Evolutionary conservation across 345 rosid species (phyloP).

Genomic region (Pugionium dolabratum): DNA sequence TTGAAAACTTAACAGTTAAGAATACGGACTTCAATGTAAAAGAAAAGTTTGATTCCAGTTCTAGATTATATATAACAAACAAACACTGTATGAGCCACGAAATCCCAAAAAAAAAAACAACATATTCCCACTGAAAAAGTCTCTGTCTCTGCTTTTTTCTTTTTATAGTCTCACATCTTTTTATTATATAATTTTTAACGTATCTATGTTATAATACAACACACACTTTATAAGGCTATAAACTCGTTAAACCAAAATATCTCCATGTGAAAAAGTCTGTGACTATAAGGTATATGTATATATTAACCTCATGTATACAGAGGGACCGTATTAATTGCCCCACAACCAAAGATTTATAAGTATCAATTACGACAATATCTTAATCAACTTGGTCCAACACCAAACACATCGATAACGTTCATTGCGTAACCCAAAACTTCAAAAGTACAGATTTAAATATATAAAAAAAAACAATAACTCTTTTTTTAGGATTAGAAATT

Average conservation of each 20-base stretch:
- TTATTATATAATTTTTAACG: too few species aligned
- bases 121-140: constrained; percentile 27
- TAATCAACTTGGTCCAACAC: constrained; percentile 29
- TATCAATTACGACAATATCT: constrained; percentile 32
- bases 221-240: not conserved
- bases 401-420: constrained; percentile 30
- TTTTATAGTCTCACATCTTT: not conserved
- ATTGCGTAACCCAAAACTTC: constrained; percentile 33
- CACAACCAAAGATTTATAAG: constrained; percentile 22
- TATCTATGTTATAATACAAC: too few species aligned
- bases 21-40: not conserved
- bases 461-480: constrained; percentile 1
- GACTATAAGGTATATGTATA: not conserved
- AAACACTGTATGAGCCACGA: constrained; percentile 10
- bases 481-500: constrained; percentile 18
- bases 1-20: not conserved
- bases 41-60: not conserved
- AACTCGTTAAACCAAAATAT: not conserved
- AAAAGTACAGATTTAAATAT: not conserved
- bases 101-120: constrained; percentile 8
- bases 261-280: too few species aligned
- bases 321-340: not conserved
- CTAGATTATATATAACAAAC: not conserved
- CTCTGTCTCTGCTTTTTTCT: constrained; percentile 6
- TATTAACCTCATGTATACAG: too few species aligned